Base-by-base conservation (phyloP, 257 asterid species). In the Solanum ahanhuiri region DNA sequence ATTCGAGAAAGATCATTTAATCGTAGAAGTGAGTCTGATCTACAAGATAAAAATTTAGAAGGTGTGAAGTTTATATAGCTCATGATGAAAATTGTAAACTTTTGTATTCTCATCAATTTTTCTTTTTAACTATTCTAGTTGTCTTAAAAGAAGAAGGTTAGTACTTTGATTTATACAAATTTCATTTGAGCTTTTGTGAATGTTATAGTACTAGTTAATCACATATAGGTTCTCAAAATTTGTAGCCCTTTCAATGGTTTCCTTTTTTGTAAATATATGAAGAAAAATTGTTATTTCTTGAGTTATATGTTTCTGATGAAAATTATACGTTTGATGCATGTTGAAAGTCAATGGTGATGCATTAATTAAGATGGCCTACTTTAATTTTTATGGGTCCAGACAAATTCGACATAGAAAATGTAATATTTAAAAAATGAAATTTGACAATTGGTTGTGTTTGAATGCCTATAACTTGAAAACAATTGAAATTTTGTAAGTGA, bases 1-100 rank as follows among this genome's bases (percentile, higher is more conserved):
- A 93, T 94, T 31, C 84, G 91, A 30, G 97, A 92, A 86, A 87
- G 83, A 58, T 92, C 95, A 7, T 91, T 93, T 20, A 84, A 89
- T 64, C 35, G 91, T 71, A 87, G 93, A 58, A 92, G 91, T 63
- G 96, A 91, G 82, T 94, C 94, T 0, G 93, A 93, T 86, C 33
- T 94, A 84, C 93, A 79, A 45, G 83, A 79, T 3, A 45, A 45
- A 45, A 43, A 25, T 15, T 25, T 79, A 15, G 37, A 77, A 43
- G 25, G 25, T 2, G 39, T 79, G 64, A 79, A 15, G 25, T 28
- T 43, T 23, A 76, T 12, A 25, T 77, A 76, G 83, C 8, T 75
- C 33, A 43, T 33, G 37, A 77, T 2, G 60, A 77, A 76, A 76
- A 41, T 4, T 12, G 9, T 77, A 7, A 4, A 51, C 35, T 15